Percentiles rank a stretch among this genome's conserved stretches.
These are phyloP conservation scores for Russula sp. DNA, from an alignment of 768 basidiomycete genomes.

Conservation along the genomic window DNA sequence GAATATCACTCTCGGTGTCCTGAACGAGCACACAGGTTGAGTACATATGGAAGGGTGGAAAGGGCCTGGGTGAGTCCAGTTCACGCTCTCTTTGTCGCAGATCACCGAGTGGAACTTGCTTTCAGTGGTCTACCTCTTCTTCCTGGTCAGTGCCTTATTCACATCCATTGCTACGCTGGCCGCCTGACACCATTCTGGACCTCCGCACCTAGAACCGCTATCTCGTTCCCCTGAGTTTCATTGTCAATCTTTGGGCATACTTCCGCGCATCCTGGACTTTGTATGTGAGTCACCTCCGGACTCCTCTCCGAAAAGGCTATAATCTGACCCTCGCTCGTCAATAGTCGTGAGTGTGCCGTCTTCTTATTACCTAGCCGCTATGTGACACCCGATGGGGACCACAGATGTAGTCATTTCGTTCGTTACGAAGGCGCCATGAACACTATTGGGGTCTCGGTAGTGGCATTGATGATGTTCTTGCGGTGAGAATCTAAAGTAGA, in stretches of 20 bases:
- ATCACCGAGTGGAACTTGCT: not conserved
- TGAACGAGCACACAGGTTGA: conserved; percentile 33
- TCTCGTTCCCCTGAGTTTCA: conserved; percentile 53
- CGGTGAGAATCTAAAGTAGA: conserved; percentile 29
- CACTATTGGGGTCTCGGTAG: conserved; percentile 43
- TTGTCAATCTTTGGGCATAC: conserved; percentile 42
- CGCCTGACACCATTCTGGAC: not conserved
- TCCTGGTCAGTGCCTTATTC: conserved; percentile 28
- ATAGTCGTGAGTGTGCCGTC: not conserved
- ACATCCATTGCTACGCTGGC: no score
- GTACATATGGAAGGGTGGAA: conserved; percentile 45
- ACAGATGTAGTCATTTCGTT: conserved; percentile 28
- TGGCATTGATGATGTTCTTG: conserved; percentile 53
- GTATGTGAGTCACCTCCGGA: conserved; percentile 4
- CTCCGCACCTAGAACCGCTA: conserved; percentile 46
- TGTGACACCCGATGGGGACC: not conserved
- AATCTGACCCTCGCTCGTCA: no score
- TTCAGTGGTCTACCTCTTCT: conserved; percentile 32
- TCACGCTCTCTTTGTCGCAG: no score
- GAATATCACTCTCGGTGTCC: no score
- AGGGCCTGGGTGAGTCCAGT: conserved; percentile 35
- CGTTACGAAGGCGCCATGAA: conserved; percentile 37
- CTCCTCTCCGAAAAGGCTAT: no score
- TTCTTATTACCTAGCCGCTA: no score
- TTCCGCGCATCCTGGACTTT: conserved; percentile 22